Base-by-base conservation (phyloP, 1,139 yeast species). In the Candida tetrigidarum region DNA sequence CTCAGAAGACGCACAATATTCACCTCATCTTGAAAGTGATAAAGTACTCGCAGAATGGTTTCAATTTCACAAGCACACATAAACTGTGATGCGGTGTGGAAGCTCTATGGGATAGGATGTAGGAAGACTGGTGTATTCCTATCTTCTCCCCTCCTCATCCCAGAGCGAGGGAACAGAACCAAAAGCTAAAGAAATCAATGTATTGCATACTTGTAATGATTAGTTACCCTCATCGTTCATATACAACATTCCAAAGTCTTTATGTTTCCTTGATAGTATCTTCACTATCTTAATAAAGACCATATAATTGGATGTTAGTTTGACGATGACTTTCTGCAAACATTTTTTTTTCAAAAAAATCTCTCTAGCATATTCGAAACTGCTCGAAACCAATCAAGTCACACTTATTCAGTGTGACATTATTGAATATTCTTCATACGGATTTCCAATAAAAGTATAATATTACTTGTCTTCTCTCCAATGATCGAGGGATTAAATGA, bases 41-140 rank as follows among this genome's bases (percentile, higher is more conserved):
- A 48, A 30, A 48, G 84, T 76, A 81, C 86, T 81, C 82, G 86
- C 86, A 81, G 85, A 80, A 76, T 45, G 46, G 49, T 45, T 47
- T 44, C 49, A 19, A 33, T 39, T 28, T 12, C n/a, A n/a, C n/a
- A n/a, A n/a, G n/a, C n/a, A n/a, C n/a, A n/a, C n/a, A n/a, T n/a
- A n/a, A n/a, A n/a, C n/a, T n/a, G n/a, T n/a, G n/a, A n/a, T n/a
- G n/a, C n/a, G n/a, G n/a, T n/a, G n/a, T n/a, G n/a, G n/a, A n/a
- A 27, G 26, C 19, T 19, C 18, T 5, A 26, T 37, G 32, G 9
- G 14, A n/a, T n/a, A n/a, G n/a, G n/a, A n/a, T n/a, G n/a, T n/a
- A n/a, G n/a, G n/a, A n/a, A n/a, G n/a, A n/a, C n/a, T n/a, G n/a
- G n/a, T n/a, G n/a, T n/a, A n/a, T n/a, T n/a, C n/a, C n/a, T n/a